Base-by-base conservation (phyloP, 2,329 filamentous ascomycete species). In the Aotearoamyces nothofagi region DNA sequence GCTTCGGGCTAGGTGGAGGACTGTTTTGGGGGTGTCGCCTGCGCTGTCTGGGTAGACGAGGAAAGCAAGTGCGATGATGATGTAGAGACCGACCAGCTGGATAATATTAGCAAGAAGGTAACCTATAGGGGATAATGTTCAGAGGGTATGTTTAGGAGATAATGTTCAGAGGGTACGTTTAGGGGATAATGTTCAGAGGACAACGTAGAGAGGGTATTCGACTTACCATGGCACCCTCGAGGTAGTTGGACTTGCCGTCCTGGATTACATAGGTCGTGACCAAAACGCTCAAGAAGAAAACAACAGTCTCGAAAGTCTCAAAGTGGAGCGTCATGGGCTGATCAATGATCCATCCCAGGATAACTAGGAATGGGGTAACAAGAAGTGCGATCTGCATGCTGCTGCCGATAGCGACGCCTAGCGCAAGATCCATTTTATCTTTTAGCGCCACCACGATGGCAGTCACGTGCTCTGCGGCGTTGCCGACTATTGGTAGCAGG, bases 301-400 rank as follows among this genome's bases (percentile, higher is more conserved):
- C 69, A 22, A 84, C 73, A 0, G 78, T 83, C 56, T 83, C 75
- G 43, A 84, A 80, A 3, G 67, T 79, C 57, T 86, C 76, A 46
- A 90, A 90, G 47, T 79, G 77, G 23, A 87, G 62, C 5, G 77
- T 78, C 78, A 84, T 83, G 14, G 70, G 65, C 38, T 70, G 58
- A 30, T 65, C 64, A 40, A 78, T 73, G 34, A 72, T 66, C 80
- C 80, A 87, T 35, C 79, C 80, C 20, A 86, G 61, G 39, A 87
- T 72, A 30, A 87, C 80, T 30, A 87, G 60, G 54, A 79, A 77
- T 0, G 80, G 80, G 1, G 80, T 86, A 26, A 87, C 79, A 24
- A 84, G 72, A 25, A 87, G 61, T 13, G 80, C 79, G 43, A 87
- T 87, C 53, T 87, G 80, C 49, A 87, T 74, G 50, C 76, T 81